Evolutionary conservation across 2,329 filamentous ascomycete species (phyloP), one percentile per base, ranked within the genome.

Genomic region (Pseudocercospora crystallina): DNA sequence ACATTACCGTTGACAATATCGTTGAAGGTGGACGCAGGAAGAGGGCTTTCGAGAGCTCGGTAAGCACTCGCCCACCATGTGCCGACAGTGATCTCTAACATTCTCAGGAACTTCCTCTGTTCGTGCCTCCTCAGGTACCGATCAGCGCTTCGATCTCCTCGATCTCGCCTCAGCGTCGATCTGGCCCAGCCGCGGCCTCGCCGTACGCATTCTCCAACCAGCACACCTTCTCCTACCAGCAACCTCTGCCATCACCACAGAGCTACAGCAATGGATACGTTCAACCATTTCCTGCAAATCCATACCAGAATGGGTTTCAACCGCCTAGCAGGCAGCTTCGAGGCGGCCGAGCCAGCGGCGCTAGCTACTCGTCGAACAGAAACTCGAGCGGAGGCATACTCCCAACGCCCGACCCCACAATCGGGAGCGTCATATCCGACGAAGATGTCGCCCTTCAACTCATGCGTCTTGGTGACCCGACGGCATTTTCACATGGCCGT

Each of bases 1-100:
- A 99, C 63, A 99, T 99, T 67, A 97, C 92, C 69, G 83, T 96
- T 61, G 91, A 96, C 63, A 99, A 99, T 69, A 97, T 99, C 71
- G 88, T 99, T 55, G 92, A 97, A 73, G 94, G 95, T 67, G 91
- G 92, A 61, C 86, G 94, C 71, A 86, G 94, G 68, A 96, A 97
- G 78, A 84, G 90, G 67, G 89, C 92, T 64, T 86, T 86, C 75
- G 92, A 97, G 72, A 97, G 92, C 76, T 96, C 92, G 73, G 92
- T 97, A 86, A 85, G 92, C 80, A 14, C 54, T 13, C 17, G 13
- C 20, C 30, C 34, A 26, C 29, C 26, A 29, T 8, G 15, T 51
- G 34, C 34, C 45, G 45, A 26, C 40, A 13, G 14, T 33, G 17
- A 40, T 12, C 37, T 47, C 52, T 59, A 42, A 56, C 53, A 20